Evolutionary conservation across 208 protist species (phyloP).

Genomic region (Angomonas deanei): DNA sequence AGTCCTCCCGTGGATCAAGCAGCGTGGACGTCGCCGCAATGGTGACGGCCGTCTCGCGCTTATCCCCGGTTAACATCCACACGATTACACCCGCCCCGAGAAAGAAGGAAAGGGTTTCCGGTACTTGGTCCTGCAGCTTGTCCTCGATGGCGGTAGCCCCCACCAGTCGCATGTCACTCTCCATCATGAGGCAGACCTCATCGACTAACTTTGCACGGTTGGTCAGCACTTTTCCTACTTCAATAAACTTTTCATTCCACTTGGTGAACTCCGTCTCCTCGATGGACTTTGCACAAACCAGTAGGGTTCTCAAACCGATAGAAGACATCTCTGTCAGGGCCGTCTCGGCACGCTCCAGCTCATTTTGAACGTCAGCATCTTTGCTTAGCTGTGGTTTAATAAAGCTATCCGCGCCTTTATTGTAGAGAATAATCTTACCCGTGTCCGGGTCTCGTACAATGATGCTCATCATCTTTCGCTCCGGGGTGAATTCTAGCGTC

Average conservation of each 20-base stretch:
- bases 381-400: conserved; percentile 43
- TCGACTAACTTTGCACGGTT: conserved; percentile 63
- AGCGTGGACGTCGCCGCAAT: conserved; percentile 82
- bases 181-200: conserved; percentile 86
- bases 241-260: conserved; percentile 52
- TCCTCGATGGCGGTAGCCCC: conserved; percentile 96
- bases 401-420: conserved; percentile 89
- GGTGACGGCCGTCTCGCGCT: conserved; percentile 93
- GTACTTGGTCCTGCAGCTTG: conserved; percentile 94
- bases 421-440: conserved; percentile 76
- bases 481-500: conserved; percentile 84
- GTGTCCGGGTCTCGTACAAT: conserved; percentile 61
- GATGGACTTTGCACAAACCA: conserved; percentile 70
- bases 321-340: conserved; percentile 74
- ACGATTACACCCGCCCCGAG: conserved; percentile 89
- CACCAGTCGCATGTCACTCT: conserved; percentile 78
- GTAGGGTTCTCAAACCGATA: conserved; percentile 82
- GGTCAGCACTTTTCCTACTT: conserved; percentile 48
- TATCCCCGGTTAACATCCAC: conserved; percentile 98
- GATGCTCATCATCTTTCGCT: conserved; percentile 92
- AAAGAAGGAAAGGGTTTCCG: conserved; percentile 91
- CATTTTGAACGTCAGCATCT: conserved; percentile 33
- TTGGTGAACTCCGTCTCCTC: conserved; percentile 40
- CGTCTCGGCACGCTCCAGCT: conserved; percentile 32
- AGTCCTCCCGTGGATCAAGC: conserved; percentile 72